Percentiles rank a stretch among this genome's conserved stretches.
These are phyloP conservation scores for Gossypium gossypioides DNA, from an alignment of 441 rosid species.

Conservation along the genomic window DNA sequence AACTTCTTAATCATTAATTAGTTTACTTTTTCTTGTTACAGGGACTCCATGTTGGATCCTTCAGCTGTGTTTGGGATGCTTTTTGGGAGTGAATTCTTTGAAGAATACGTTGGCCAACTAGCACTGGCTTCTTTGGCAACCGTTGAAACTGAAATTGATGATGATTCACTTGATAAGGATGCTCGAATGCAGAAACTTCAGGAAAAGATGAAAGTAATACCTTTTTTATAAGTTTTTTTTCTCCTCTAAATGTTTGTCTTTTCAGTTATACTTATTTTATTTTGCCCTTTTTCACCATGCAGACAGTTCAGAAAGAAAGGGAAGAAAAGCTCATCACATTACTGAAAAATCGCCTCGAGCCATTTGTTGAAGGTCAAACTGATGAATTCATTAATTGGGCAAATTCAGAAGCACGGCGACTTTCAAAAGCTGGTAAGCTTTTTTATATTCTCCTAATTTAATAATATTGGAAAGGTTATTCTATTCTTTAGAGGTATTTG, in stretches of 20 bases:
- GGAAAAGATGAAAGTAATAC: conserved; percentile 61
- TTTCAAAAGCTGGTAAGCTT: conserved; percentile 59
- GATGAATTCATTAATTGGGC: conserved; percentile 70
- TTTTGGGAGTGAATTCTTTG: conserved; percentile 84
- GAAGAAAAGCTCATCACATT: conserved; percentile 48
- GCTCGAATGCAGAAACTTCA: conserved; percentile 38
- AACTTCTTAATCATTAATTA: neutral
- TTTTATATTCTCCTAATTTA: neutral
- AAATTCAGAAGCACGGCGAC: conserved; percentile 62
- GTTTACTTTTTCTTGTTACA: conserved; percentile 18
- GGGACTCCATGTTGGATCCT: conserved; percentile 87
- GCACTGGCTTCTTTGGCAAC: conserved; percentile 61
- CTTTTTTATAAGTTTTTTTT: neutral
- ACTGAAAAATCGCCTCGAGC: conserved; percentile 59
- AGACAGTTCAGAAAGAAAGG: conserved; percentile 71
- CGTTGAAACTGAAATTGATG: conserved; percentile 35
- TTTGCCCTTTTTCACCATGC: conserved; percentile 13
- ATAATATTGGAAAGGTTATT: neutral
- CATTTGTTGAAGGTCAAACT: conserved; percentile 61
- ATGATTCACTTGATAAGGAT: conserved; percentile 43
- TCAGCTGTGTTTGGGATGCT: conserved; percentile 93
- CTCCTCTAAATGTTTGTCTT: neutral
- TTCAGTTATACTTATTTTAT: conserved; percentile 2
- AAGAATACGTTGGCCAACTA: conserved; percentile 87
- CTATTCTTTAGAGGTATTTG: too few relatives aligned